Evolutionary conservation across 2,329 filamentous ascomycete genomes (phyloP), one percentile per base, ranked within the genome.

Genomic region (Corinectria fuckeliana): DNA sequence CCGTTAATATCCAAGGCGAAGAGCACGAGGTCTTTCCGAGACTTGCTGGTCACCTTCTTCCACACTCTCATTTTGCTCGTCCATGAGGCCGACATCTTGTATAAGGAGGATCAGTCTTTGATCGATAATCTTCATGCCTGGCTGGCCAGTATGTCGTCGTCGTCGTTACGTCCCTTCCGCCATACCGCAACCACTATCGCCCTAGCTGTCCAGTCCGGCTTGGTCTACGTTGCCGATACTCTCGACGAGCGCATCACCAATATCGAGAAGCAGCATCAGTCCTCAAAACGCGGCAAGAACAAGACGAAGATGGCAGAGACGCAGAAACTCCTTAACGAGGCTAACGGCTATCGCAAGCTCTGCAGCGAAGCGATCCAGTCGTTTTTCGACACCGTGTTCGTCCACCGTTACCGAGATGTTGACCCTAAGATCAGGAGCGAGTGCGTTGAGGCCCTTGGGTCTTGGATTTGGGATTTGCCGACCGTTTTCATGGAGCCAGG

Each of bases 361-460:
- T 86, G 92, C 52, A 88, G 91, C 64, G 84, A 85, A 26, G 83
- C 89, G 60, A 88, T 98, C 58, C 89, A 89, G 66, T 92, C 96
- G 66, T 92, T 93, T 69, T 96, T 98, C 72, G 91, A 97, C 67
- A 91, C 91, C 2, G 89, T 98, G 45, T 99, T 97, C 73, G 90
- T 97, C 26, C 94, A 99, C 76, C 89, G 95, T 47, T 99, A 98
- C 75, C 91, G 95, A 61, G 95, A 99, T 73, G 87, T 97, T 26
- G 95, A 99, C 71, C 87, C 92, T 6, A 91, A 87, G 69, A 96
- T 99, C 65, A 87, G 95, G 52, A 88, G 90, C 1, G 94, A 97
- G 71, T 97, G 94, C 72, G 89, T 96, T 21, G 88, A 91, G 63
- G 92, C 92, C 13, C 82, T 99, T 8, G 93, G 93, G 25, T 85